These are phyloP conservation scores for Plasmodiophora brassicae DNA, from an alignment of 208 protist species.

Conservation along the genomic window DNA sequence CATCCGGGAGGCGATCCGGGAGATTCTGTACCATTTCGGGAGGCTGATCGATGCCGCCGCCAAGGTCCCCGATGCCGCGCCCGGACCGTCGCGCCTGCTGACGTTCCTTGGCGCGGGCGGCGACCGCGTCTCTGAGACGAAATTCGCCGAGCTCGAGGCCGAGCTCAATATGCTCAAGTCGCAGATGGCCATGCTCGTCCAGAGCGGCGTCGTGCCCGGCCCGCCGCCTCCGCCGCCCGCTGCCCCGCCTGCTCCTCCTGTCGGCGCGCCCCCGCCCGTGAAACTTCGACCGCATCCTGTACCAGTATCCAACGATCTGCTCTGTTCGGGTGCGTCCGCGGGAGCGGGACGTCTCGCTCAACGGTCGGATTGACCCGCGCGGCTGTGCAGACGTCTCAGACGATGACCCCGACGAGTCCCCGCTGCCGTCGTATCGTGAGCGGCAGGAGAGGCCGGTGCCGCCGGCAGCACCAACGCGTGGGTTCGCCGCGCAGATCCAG, in stretches of 20 bases:
- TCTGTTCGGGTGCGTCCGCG: not conserved
- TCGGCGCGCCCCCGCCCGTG: not conserved
- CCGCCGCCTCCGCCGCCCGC: not conserved
- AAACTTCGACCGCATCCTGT: not conserved
- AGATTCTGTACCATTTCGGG: too few relatives aligned
- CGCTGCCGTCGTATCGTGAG: not conserved
- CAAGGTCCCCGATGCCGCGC: too few relatives aligned
- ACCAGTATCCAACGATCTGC: not conserved
- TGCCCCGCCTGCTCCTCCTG: not conserved
- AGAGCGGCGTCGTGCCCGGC: not conserved
- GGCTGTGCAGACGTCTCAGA: not conserved
- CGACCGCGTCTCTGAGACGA: too few relatives aligned
- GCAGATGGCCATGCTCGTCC: slow-evolving; percentile 1
- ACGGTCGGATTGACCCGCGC: not conserved
- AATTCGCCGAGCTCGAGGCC: not conserved
- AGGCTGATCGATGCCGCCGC: too few relatives aligned
- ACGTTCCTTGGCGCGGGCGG: too few relatives aligned
- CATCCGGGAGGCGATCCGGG: too few relatives aligned
- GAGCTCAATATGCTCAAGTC: slow-evolving; percentile 18
- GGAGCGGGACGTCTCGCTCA: not conserved
- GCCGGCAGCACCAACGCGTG: not conserved
- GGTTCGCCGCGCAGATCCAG: slow-evolving; percentile 10
- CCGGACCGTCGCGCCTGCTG: too few relatives aligned
- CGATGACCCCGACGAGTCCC: not conserved
- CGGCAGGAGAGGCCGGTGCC: not conserved